Percentiles rank a stretch among this genome's conserved stretches.
Conservation (phyloP, 1,284 basidiomycete species). For the Boletus sp. region DNA sequence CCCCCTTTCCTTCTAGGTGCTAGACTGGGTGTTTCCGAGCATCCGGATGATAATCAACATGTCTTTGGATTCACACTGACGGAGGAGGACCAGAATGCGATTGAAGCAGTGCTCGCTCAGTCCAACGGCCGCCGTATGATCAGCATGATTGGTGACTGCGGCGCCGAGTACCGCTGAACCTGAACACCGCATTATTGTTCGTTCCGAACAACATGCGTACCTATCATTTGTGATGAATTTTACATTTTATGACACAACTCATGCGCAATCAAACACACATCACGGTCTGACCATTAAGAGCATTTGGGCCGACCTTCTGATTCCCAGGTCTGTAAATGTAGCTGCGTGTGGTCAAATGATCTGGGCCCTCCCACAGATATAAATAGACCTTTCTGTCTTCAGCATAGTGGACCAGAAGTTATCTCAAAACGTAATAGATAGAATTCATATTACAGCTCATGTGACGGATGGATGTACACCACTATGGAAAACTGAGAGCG, state of each 20-base stretch:
- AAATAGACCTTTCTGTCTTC: conserved; percentile 7
- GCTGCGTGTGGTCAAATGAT: conserved; percentile 5
- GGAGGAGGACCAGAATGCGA: conserved; percentile 51
- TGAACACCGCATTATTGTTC: background rate
- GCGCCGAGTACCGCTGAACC: conserved; percentile 68
- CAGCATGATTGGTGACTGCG: conserved; percentile 72
- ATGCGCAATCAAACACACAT: background rate
- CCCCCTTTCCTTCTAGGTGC: conserved; percentile 44
- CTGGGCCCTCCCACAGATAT: background rate
- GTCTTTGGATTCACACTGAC: conserved; percentile 59
- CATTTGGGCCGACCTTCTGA: background rate
- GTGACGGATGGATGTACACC: conserved; percentile 14
- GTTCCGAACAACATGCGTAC: too few relatives aligned
- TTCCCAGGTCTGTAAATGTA: background rate
- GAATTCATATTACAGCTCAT: conserved; percentile 9
- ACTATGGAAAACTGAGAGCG: background rate
- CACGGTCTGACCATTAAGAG: conserved; percentile 2
- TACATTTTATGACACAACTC: background rate
- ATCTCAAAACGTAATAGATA: conserved; percentile 7
- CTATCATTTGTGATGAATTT: too few relatives aligned
- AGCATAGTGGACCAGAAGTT: conserved; percentile 1
- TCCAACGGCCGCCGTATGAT: conserved; percentile 62
- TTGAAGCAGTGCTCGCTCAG: conserved; percentile 56
- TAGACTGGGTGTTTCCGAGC: conserved; percentile 72
- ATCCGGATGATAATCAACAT: conserved; percentile 62